Base-by-base conservation (phyloP, 805 yeast genomes). In the Komagataella ulmi region DNA sequence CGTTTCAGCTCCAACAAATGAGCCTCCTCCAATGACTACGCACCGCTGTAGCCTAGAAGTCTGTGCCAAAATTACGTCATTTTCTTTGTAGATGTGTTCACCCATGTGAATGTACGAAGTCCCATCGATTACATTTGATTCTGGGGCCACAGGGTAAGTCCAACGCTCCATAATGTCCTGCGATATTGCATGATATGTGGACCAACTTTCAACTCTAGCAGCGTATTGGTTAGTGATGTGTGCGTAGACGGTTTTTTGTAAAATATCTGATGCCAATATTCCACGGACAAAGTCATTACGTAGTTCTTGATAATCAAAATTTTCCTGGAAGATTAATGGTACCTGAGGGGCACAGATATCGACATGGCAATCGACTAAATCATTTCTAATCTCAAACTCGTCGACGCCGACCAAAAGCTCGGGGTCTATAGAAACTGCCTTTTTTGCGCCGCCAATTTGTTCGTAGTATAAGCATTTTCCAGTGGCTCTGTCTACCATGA, bases 341-440 rank as follows among this genome's bases (percentile, higher is more conserved):
- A 93, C 97, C 57, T 83, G 88, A 2, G 95, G 88, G 6, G 97
- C 76, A 67, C 99, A 93, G 54, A 93, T 88, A 68, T 93, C 99
- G 52, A 93, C 89, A 64, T 86, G 93, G 65, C 99, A 93, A 70
- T 93, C 99, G 54, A 93, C 90, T 56, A 93, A 76, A 66, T 93
- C 98, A 65, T 93, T 93, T 62, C 97, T 79, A 53, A 93, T 73
- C 7, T 78, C 77, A 57, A 93, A 81, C 55, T 87, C 95, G 47
- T 79, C 83, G 40, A 86, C 81, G 53, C 76, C 81, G 54, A 82
- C 88, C 57, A 90, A 72, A 48, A 93, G 69, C 64, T 93, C 98
- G 0, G 91, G 85, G 61, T 89, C 97, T 49, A 89, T 78, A 52
- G 77, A 74, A 30, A 88, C 75, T 7, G 79, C 62, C 0, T 76